phyloP scores from a whole-genome alignment of 257 asterid species.

The Nicotiana paniculata region DNA sequence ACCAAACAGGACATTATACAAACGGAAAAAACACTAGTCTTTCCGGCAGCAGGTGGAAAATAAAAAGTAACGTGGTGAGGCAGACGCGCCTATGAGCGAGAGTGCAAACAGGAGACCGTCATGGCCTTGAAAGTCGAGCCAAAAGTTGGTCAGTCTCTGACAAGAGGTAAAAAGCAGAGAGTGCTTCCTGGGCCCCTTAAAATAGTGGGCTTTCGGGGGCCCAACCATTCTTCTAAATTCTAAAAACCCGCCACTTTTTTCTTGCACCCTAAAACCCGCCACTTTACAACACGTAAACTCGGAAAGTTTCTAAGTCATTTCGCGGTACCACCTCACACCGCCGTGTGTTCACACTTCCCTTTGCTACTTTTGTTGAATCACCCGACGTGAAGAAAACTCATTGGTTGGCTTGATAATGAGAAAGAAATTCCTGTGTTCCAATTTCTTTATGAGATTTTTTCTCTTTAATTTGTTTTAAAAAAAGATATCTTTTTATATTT shows the following conservation, averaged over 20 bases:
- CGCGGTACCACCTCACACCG: background rate
- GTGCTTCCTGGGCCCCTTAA: background rate
- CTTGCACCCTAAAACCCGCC: background rate
- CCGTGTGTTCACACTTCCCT: background rate
- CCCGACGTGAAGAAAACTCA: background rate
- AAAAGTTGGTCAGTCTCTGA: constrained; percentile 9
- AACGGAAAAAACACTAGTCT: too few relatives aligned
- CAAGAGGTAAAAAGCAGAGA: background rate
- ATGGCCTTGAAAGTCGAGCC: background rate
- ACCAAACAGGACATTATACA: too few relatives aligned
- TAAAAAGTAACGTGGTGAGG: background rate
- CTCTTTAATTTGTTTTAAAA: background rate
- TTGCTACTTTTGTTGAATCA: background rate
- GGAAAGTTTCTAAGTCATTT: background rate
- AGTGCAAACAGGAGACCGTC: background rate
- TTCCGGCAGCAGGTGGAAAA: too few relatives aligned
- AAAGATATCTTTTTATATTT: background rate
- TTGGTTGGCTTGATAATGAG: background rate
- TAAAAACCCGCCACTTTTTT: background rate
- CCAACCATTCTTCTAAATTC: background rate
- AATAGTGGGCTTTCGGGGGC: background rate
- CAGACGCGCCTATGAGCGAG: background rate
- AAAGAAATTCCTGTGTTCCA: background rate
- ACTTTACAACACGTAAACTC: background rate
- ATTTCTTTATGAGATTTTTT: background rate